Conservation (phyloP, 2,329 filamentous ascomycete genomes). For the Hymenoscyphus linearis region DNA sequence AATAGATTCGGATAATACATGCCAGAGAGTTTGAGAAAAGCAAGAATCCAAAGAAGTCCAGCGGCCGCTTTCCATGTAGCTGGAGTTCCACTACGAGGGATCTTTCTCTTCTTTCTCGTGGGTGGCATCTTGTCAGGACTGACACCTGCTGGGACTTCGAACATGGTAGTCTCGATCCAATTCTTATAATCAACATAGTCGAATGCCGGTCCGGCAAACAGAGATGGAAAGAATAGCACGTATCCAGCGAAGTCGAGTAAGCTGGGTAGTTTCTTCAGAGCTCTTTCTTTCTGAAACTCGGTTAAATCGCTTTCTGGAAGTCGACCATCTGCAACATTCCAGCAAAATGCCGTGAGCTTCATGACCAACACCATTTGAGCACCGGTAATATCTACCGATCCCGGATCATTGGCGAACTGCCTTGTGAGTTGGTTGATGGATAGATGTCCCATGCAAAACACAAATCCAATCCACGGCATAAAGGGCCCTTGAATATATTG, state of each 20-base stretch:
- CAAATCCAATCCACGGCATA: slow-evolving; percentile 97
- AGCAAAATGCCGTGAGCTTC: slow-evolving; percentile 95
- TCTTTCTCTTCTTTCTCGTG: slow-evolving; percentile 84
- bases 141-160: slow-evolving; percentile 74
- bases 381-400: slow-evolving; percentile 78
- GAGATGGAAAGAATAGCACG: slow-evolving; percentile 88
- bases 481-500: slow-evolving; percentile 78
- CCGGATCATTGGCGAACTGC: slow-evolving; percentile 62
- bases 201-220: slow-evolving; percentile 87
- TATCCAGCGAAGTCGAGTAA: slow-evolving; percentile 83
- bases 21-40: slow-evolving; percentile 67
- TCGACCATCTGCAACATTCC: slow-evolving; percentile 93
- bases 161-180: slow-evolving; percentile 94
- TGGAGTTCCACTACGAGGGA: slow-evolving; percentile 83
- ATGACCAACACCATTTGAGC: slow-evolving; percentile 98
- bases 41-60: slow-evolving; percentile 73
- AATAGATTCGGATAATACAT: slow-evolving; percentile 62
- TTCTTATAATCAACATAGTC: slow-evolving; percentile 89
- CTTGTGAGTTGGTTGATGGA: slow-evolving; percentile 82
- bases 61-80: slow-evolving; percentile 69
- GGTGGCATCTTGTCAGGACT: slow-evolving; percentile 81
- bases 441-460: slow-evolving; percentile 94
- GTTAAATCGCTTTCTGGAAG: slow-evolving; percentile 75
- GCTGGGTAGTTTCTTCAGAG: slow-evolving; percentile 67
- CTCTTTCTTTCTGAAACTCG: slow-evolving; percentile 78